Evolutionary conservation across 2,329 filamentous ascomycete genomes (phyloP).

Genomic region (Neofusicoccum parvum): DNA sequence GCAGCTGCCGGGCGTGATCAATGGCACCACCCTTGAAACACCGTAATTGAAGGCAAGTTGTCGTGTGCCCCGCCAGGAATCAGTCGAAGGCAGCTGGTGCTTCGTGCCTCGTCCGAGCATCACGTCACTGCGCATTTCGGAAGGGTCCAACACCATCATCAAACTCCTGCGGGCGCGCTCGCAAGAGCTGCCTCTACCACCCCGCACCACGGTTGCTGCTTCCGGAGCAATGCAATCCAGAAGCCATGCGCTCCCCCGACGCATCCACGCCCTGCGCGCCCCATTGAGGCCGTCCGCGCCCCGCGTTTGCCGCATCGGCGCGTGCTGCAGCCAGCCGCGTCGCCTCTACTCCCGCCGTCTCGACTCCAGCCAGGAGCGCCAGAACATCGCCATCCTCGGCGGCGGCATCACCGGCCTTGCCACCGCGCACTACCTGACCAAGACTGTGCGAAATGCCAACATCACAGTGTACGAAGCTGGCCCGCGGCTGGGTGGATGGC

Average conservation of each 20-base stretch:
- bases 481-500: slow-evolving; percentile 77
- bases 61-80: not conserved
- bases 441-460: slow-evolving; percentile 65
- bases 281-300: not conserved
- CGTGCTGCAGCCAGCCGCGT: slow-evolving; percentile 19
- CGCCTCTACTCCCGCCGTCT: slow-evolving; percentile 32
- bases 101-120: slow-evolving; percentile 5
- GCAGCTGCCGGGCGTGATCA: not conserved
- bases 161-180: slow-evolving; percentile 10
- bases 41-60: not conserved
- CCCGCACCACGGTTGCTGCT: slow-evolving; percentile 24
- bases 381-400: slow-evolving; percentile 53
- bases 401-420: slow-evolving; percentile 56
- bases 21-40: not conserved
- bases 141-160: slow-evolving; percentile 17
- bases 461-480: slow-evolving; percentile 82
- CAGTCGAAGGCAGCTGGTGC: not conserved
- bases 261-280: not conserved
- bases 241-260: slow-evolving; percentile 35
- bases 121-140: slow-evolving; percentile 10
- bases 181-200: slow-evolving; percentile 21
- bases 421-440: slow-evolving; percentile 69
- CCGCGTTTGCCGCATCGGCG: not conserved
- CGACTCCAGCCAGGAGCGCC: slow-evolving; percentile 28
- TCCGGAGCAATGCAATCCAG: slow-evolving; percentile 41